A percentile compares a stretch with the other conserved stretches of the same genome.
These are phyloP conservation scores for Helotiales sp. DNA, from an alignment of 2,329 filamentous ascomycete species.

Conservation along the genomic window DNA sequence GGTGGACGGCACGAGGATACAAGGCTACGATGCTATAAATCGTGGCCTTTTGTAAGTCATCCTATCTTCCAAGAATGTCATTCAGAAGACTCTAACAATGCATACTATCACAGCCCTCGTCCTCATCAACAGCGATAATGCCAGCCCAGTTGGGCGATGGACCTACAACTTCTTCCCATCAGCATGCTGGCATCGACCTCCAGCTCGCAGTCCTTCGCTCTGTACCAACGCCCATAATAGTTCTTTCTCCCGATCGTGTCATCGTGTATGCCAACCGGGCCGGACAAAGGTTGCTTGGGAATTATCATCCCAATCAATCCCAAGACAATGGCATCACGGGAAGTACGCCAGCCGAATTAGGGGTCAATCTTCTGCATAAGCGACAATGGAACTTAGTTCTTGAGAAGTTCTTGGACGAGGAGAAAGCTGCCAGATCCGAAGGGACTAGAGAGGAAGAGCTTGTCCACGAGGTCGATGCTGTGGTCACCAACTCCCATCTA, in stretches of 20 bases:
- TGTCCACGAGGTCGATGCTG: constrained; percentile 10
- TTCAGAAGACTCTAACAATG: not conserved
- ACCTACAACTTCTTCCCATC: too few species aligned
- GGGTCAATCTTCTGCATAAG: constrained; percentile 16
- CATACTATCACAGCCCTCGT: not conserved
- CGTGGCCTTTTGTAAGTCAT: not conserved
- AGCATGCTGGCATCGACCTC: constrained; percentile 18
- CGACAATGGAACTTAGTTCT: constrained; percentile 17
- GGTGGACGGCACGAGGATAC: not conserved
- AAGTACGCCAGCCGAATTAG: constrained; percentile 10
- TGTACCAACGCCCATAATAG: constrained; percentile 24
- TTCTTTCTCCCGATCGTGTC: constrained; percentile 18
- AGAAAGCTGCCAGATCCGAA: not conserved
- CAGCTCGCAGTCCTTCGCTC: constrained; percentile 23
- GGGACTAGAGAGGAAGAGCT: not conserved
- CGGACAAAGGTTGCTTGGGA: constrained; percentile 14
- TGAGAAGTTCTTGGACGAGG: constrained; percentile 6
- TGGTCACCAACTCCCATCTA: constrained; percentile 2
- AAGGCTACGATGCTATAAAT: not conserved
- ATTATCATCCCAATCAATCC: constrained; percentile 7
- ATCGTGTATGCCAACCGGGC: constrained; percentile 21
- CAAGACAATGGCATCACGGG: constrained; percentile 7
- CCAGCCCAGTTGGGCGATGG: not conserved
- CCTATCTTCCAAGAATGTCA: not conserved
- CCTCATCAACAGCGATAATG: constrained; percentile 3